Evolutionary conservation across 805 yeast genomes (phyloP).

Genomic region (Geotrichum ghanense): DNA sequence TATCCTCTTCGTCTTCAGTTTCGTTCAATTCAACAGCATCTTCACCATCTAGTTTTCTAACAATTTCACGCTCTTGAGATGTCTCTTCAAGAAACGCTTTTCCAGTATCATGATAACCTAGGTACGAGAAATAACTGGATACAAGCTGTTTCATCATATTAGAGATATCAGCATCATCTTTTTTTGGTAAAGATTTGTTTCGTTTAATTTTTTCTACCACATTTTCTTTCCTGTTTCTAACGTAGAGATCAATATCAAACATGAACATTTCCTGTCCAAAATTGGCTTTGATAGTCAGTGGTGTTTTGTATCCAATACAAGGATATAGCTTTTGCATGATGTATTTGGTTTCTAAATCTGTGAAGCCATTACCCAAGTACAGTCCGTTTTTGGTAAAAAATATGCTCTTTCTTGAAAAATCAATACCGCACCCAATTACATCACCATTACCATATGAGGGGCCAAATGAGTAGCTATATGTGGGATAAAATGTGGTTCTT

Average conservation of each 20-base stretch:
- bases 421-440: conserved; percentile 74
- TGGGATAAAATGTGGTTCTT: conserved; percentile 28
- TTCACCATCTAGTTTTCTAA: conserved; percentile 10
- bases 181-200: conserved; percentile 7
- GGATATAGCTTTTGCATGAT: conserved; percentile 41
- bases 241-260: conserved; percentile 49
- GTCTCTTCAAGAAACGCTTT: conserved; percentile 41
- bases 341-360: conserved; percentile 27
- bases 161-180: conserved; percentile 7
- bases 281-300: conserved; percentile 37
- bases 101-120: conserved; percentile 46
- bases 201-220: conserved; percentile 15
- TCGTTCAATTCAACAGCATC: conserved; percentile 9
- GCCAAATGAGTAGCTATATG: conserved; percentile 30
- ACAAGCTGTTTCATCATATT: conserved; percentile 27
- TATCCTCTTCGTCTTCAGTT: conserved; percentile 22
- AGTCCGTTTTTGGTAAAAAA: conserved; percentile 81
- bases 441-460: conserved; percentile 46
- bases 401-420: conserved; percentile 48
- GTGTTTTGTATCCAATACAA: conserved; percentile 33
- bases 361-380: conserved; percentile 42
- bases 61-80: conserved; percentile 8
- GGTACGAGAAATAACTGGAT: conserved; percentile 42
- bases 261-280: conserved; percentile 40
- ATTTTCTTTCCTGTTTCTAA: conserved; percentile 33